Evolutionary conservation across 129 eudicot genomes (phyloP), one percentile per base, ranked within the genome.

Genomic region (Saussurea involucrata): DNA sequence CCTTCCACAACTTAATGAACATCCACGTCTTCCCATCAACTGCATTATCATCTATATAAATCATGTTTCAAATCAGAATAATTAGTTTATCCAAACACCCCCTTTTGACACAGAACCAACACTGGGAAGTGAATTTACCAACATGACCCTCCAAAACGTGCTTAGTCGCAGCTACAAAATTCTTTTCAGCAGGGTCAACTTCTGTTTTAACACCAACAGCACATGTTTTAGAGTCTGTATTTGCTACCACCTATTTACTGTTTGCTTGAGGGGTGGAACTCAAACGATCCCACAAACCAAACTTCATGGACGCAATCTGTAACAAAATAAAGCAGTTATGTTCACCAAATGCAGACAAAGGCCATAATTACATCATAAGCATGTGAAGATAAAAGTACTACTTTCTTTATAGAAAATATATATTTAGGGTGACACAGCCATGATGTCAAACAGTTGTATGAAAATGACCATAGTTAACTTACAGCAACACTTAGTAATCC

Each of bases 401-500:
- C 15, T 40, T 40, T 40, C 49, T 40, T 40, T 40, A 40, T 10
- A 40, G 15, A 10, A 40, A 3, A 40, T 40, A 10, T 9, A 40
- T 40, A 40, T 40, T 11, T 10, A 57, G 37, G n/a, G 64, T 8
- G 17, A 55, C 27, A 33, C 57, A 20, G 37, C 55, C 61, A 49
- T 22, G 20, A 44, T 4, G 66, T 63, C 29, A 0, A 49, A 78
- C 22, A 18, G 1, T 22, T 32, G 42, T 28, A 79, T 25, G 66
- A 42, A 21, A 33, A 11, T 29, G 15, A 29, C 7, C 18, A 71
- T 68, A 61, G 78, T 58, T 63, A 24, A 87, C 98, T 87, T 82
- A 94, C 98, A 75, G 98, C 96, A 72, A 90, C 93, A 80, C 89
- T 84, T 44, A 91, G 86, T 87, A 94, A 89, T 73, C 92, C 97